Percentiles rank a stretch among this genome's conserved stretches.
Evolutionary conservation across 495 filamentous ascomycete species (phyloP).

Genomic region (Neurospora sp.): DNA sequence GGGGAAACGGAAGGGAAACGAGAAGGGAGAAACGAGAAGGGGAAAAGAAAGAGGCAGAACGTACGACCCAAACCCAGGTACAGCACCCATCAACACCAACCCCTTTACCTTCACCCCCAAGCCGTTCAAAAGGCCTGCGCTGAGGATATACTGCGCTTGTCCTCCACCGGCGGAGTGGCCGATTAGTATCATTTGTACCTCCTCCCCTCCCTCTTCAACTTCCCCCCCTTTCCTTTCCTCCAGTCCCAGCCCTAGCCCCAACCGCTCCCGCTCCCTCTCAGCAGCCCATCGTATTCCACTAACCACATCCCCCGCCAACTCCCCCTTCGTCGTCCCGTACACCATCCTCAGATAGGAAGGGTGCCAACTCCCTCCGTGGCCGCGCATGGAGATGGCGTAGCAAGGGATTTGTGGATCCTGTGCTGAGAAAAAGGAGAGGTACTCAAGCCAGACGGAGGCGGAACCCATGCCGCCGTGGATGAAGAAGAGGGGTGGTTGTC

Average conservation of each 20-base stretch:
- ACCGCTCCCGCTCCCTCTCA: background rate
- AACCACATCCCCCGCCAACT: conserved; percentile 33
- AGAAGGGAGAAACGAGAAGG: too few species aligned
- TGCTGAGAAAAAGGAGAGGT: conserved; percentile 33
- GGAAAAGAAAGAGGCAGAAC: conserved; percentile 14
- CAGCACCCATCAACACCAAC: conserved; percentile 26
- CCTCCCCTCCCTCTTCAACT: too few species aligned
- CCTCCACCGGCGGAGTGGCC: conserved; percentile 40
- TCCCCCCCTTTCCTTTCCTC: too few species aligned
- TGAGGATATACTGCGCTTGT: conserved; percentile 34
- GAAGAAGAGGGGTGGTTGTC: conserved; percentile 24
- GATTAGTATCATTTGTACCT: conserved; percentile 25
- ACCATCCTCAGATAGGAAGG: conserved; percentile 30
- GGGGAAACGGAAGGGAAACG: too few species aligned
- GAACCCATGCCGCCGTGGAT: conserved; percentile 38
- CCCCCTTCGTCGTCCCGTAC: conserved; percentile 23
- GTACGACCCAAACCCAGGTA: conserved; percentile 37
- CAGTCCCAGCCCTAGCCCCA: too few species aligned
- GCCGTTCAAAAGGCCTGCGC: conserved; percentile 1
- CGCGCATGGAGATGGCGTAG: conserved; percentile 39
- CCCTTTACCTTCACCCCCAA: conserved; percentile 25
- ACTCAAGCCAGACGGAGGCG: conserved; percentile 37
- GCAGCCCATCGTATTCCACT: conserved; percentile 25
- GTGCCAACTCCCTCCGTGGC: conserved; percentile 40
- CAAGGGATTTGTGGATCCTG: too few species aligned